Conservation (phyloP, 495 filamentous ascomycete species). For the Gamarada debralockiae region DNA sequence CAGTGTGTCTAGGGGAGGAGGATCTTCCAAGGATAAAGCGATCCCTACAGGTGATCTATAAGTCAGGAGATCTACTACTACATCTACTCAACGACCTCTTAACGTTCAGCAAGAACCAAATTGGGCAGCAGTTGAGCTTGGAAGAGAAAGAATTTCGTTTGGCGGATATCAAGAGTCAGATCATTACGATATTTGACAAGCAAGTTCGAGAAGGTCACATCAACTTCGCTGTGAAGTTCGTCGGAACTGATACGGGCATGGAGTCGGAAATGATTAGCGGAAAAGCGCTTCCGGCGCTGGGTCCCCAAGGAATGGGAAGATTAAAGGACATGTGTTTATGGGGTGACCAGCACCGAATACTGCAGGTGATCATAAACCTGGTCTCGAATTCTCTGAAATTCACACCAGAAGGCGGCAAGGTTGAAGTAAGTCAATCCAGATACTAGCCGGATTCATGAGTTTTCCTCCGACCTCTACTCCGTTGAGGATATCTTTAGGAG, state of each 20-base stretch:
- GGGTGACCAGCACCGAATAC: constrained; percentile 86
- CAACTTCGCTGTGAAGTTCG: constrained; percentile 64
- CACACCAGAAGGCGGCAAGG: constrained; percentile 66
- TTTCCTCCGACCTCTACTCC: no score
- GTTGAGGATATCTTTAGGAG: no score
- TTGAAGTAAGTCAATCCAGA: no score
- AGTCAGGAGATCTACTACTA: constrained; percentile 81
- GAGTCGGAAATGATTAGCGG: constrained; percentile 7
- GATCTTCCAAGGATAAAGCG: constrained; percentile 72
- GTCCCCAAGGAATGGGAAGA: constrained; percentile 56
- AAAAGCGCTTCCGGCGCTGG: constrained; percentile 35
- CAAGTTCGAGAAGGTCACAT: constrained; percentile 78
- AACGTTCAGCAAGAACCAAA: constrained; percentile 91
- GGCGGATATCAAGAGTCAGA: constrained; percentile 72
- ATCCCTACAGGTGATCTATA: constrained; percentile 80
- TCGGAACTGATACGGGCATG: constrained; percentile 40
- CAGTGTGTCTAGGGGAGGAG: constrained; percentile 80
- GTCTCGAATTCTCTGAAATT: constrained; percentile 93
- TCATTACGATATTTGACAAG: constrained; percentile 82
- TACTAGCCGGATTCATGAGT: no score
- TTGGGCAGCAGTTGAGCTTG: constrained; percentile 69
- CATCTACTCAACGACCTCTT: constrained; percentile 88
- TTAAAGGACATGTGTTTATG: constrained; percentile 72
- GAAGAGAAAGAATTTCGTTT: constrained; percentile 85
- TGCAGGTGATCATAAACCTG: constrained; percentile 89